Evolutionary conservation across 176 grass and related monocot species (phyloP).

Genomic region (Oryza officinalis): DNA sequence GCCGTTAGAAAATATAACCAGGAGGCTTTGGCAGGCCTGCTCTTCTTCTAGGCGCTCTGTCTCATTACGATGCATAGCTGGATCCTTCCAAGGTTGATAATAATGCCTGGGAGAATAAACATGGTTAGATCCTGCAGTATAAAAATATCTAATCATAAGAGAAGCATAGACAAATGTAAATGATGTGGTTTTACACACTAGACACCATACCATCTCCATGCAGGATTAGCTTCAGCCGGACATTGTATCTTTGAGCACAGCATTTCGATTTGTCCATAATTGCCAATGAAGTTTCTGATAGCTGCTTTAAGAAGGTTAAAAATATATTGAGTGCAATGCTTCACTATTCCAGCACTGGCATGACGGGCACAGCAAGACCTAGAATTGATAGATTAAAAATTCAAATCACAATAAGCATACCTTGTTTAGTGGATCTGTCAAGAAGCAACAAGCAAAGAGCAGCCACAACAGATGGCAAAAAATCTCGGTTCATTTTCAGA

Average conservation of each 20-base stretch:
- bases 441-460: constrained; percentile 70
- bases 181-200: neutral
- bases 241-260: constrained; percentile 71
- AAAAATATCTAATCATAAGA: neutral
- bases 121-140: neutral
- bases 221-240: constrained; percentile 65
- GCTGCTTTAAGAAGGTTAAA: constrained; percentile 43
- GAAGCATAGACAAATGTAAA: neutral
- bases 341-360: constrained; percentile 18
- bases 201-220: constrained; percentile 84
- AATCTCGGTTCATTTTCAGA: constrained; percentile 43
- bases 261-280: constrained; percentile 42
- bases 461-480: constrained; percentile 59
- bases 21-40: constrained; percentile 69
- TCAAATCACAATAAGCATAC: constrained; percentile 32
- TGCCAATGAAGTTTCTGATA: constrained; percentile 43
- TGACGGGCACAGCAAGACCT: neutral
- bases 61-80: constrained; percentile 35
- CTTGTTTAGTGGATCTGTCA: constrained; percentile 43
- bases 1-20: constrained; percentile 64
- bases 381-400: neutral
- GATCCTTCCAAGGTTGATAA: constrained; percentile 74
- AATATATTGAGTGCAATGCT: neutral
- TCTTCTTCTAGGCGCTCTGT: constrained; percentile 67
- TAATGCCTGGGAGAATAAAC: constrained; percentile 59